A percentile compares a stretch with the other conserved stretches of the same genome.
phyloP scores from a whole-genome alignment of 1,139 yeast genomes.

The Geotrichum restrictum region DNA sequence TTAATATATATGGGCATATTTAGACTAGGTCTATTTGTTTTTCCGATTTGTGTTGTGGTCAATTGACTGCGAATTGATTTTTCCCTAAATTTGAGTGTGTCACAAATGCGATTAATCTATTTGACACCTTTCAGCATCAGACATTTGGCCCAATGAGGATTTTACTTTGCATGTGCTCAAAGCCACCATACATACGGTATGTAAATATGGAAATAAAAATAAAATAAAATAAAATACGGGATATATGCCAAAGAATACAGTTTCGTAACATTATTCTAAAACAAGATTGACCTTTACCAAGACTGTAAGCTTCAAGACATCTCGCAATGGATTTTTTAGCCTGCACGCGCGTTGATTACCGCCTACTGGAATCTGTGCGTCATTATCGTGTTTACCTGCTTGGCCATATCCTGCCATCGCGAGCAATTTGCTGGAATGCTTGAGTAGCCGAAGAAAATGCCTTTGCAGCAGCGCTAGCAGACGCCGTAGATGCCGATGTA shows the following conservation, averaged over 20 bases:
- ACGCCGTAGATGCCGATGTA: slow-evolving; percentile 23
- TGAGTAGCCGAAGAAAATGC: slow-evolving; percentile 42
- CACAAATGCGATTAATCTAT: not conserved
- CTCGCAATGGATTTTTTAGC: too few species aligned
- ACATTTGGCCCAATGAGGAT: not conserved
- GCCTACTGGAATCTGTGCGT: too few species aligned
- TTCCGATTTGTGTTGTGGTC: too few species aligned
- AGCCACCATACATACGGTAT: too few species aligned
- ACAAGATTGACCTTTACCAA: slow-evolving; percentile 1
- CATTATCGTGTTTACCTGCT: slow-evolving; percentile 27
- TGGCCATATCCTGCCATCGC: slow-evolving; percentile 49
- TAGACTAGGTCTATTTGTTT: too few species aligned
- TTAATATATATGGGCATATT: too few species aligned
- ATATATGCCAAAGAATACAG: too few species aligned
- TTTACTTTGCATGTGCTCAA: too few species aligned
- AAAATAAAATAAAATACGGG: too few species aligned
- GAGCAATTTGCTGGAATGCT: slow-evolving; percentile 46
- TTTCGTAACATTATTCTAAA: slow-evolving; percentile 2
- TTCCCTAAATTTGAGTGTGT: not conserved
- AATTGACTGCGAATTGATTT: too few species aligned
- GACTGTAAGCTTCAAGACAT: not conserved
- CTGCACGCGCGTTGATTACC: too few species aligned
- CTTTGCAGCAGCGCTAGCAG: slow-evolving; percentile 35
- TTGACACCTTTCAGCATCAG: not conserved
- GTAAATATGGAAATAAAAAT: too few species aligned